phyloP scores from a whole-genome alignment of 1,139 yeast genomes.

The Zygotorulaspora mrakii region DNA sequence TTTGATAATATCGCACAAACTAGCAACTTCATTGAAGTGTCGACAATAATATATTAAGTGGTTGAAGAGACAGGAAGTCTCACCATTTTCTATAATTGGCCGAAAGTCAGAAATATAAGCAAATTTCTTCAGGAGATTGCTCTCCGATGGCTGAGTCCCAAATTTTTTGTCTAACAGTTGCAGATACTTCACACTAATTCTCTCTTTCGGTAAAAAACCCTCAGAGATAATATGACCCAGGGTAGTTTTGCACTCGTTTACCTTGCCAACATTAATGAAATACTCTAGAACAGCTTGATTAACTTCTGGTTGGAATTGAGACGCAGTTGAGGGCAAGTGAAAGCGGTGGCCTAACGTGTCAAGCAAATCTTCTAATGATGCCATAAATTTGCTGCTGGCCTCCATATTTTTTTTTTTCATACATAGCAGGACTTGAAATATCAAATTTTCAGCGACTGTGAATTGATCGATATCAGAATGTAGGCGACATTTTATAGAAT shows the following conservation, averaged over 20 bases:
- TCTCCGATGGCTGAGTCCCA: conserved; percentile 1
- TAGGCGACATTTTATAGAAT: conserved; percentile 15
- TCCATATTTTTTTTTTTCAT: conserved; percentile 10
- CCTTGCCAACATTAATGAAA: conserved; percentile 11
- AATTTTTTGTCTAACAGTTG: conserved; percentile 12
- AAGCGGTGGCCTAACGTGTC: conserved; percentile 15
- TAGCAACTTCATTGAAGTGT: conserved; percentile 21
- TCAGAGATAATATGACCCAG: conserved; percentile 15
- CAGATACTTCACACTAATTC: conserved; percentile 16
- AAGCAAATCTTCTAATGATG: conserved; percentile 11
- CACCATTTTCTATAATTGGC: conserved; percentile 18
- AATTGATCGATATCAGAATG: conserved; percentile 17
- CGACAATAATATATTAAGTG: conserved; percentile 24
- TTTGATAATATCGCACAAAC: conserved; percentile 17
- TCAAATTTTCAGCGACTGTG: conserved; percentile 16
- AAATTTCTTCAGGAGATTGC: conserved; percentile 13
- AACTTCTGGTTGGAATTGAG: conserved; percentile 16
- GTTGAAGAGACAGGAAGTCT: conserved; percentile 15
- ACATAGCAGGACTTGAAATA: conserved; percentile 15
- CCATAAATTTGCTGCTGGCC: conserved; percentile 3
- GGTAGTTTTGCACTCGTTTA: conserved; percentile 17
- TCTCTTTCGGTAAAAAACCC: conserved; percentile 15
- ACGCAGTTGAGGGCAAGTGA: conserved; percentile 13
- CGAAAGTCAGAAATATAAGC: conserved; percentile 23
- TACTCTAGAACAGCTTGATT: conserved; percentile 15